phyloP scores from a whole-genome alignment of 306 rosid species.

The Corylus avellana region DNA sequence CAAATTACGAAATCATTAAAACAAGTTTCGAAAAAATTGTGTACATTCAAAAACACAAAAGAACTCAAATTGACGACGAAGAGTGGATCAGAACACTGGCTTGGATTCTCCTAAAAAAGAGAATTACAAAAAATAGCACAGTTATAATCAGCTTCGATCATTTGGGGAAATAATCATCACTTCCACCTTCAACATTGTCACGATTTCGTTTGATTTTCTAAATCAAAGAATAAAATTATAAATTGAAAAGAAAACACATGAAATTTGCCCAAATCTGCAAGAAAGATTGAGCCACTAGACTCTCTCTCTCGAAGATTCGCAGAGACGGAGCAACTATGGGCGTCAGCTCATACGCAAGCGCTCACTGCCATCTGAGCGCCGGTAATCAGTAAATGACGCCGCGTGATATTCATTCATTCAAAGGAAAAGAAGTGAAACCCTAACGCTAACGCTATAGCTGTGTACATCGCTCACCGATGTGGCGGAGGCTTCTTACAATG shows the following conservation, averaged over 20 bases:
- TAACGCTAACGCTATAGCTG: background rate
- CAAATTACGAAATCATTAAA: background rate
- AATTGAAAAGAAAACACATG: too few species aligned
- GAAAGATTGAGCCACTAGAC: slow-evolving; percentile 13
- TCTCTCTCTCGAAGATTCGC: slow-evolving; percentile 27
- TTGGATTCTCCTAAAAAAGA: background rate
- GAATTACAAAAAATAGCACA: background rate
- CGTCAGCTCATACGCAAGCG: slow-evolving; percentile 64
- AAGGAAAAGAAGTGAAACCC: background rate
- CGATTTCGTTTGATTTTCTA: background rate
- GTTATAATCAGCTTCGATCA: slow-evolving; percentile 35
- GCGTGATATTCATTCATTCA: too few species aligned
- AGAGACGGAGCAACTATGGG: slow-evolving; percentile 44
- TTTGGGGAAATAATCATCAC: slow-evolving; percentile 50
- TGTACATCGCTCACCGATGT: background rate
- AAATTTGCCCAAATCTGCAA: slow-evolving; percentile 39
- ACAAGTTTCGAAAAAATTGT: too few species aligned
- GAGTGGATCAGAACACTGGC: slow-evolving; percentile 3
- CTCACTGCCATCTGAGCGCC: slow-evolving; percentile 29
- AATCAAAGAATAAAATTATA: too few species aligned
- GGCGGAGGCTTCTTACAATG: too few species aligned
- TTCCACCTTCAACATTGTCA: slow-evolving; percentile 16
- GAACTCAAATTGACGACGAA: background rate
- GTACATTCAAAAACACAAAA: background rate
- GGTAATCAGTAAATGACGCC: slow-evolving; percentile 71